These are phyloP conservation scores for Helicosporidium sp. DNA, from an alignment of 139 green algal genomes.

Conservation along the genomic window DNA sequence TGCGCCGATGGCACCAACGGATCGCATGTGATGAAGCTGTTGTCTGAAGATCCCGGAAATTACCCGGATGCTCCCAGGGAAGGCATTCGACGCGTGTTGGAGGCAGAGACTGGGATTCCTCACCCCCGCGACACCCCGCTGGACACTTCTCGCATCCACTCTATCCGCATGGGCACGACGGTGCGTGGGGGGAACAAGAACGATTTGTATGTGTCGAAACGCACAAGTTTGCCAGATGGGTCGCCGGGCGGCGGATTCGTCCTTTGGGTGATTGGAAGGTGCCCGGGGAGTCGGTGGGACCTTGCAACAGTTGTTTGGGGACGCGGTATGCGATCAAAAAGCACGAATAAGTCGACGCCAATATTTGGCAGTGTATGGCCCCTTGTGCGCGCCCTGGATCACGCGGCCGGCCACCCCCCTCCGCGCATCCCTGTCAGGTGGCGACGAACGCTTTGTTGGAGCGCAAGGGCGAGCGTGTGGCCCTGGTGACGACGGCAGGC, in stretches of 20 bases:
- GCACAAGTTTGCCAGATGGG: too few relatives aligned
- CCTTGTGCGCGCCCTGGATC: too few relatives aligned
- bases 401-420: too few relatives aligned
- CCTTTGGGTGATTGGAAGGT: background rate
- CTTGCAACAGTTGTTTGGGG: background rate
- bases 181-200: conserved; percentile 15
- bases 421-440: conserved; percentile 32
- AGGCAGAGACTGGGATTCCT: conserved; percentile 45
- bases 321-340: background rate
- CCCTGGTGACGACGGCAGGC: conserved; percentile 59
- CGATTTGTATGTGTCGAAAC: too few relatives aligned
- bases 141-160: conserved; percentile 58
- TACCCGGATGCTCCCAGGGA: conserved; percentile 83
- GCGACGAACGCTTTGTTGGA: conserved; percentile 92
- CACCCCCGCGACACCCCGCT: conserved; percentile 41
- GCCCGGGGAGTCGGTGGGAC: background rate
- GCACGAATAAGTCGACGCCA: too few relatives aligned
- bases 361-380: too few relatives aligned
- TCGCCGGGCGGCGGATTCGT: background rate
- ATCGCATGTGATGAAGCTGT: conserved; percentile 59
- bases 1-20: background rate
- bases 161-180: conserved; percentile 83
- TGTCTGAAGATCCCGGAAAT: conserved; percentile 82
- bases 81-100: conserved; percentile 81
- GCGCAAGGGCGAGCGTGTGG: conserved; percentile 55